A percentile compares a stretch with the other conserved stretches of the same genome.
phyloP scores from a whole-genome alignment of 2,329 filamentous ascomycete species.

The Cercospora citrullina region DNA sequence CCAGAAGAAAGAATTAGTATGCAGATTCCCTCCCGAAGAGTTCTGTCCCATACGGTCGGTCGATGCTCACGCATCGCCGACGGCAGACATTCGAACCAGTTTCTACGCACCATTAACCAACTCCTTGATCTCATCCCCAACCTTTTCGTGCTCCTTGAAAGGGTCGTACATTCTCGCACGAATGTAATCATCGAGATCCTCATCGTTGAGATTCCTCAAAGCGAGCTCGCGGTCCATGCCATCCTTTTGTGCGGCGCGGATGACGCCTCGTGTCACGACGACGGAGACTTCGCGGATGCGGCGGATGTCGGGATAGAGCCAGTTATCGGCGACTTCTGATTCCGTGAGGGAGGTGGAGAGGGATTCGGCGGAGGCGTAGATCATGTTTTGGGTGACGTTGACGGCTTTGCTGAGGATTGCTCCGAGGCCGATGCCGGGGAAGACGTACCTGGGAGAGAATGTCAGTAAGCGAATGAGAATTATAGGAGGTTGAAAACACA shows the following conservation, averaged over 20 bases:
- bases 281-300: constrained; percentile 89
- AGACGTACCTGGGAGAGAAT: constrained; percentile 64
- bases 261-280: constrained; percentile 84
- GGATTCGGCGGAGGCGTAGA: constrained; percentile 86
- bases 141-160: constrained; percentile 47
- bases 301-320: constrained; percentile 85
- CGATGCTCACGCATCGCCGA: neutral
- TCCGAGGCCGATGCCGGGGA: constrained; percentile 92
- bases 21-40: neutral
- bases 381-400: constrained; percentile 89
- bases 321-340: constrained; percentile 77
- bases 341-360: constrained; percentile 75
- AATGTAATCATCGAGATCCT: constrained; percentile 69
- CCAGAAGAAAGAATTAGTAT: constrained; percentile 9
- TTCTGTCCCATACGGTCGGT: constrained; percentile 9
- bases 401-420: constrained; percentile 88
- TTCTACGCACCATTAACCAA: constrained; percentile 14
- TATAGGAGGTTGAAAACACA: neutral
- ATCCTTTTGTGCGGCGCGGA: constrained; percentile 83
- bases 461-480: neutral
- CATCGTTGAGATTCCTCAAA: constrained; percentile 68
- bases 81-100: constrained; percentile 9
- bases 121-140: constrained; percentile 36
- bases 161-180: constrained; percentile 54
- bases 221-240: constrained; percentile 57